Conservation (phyloP, 2,329 filamentous ascomycete genomes). For the Colletotrichum sp. region DNA sequence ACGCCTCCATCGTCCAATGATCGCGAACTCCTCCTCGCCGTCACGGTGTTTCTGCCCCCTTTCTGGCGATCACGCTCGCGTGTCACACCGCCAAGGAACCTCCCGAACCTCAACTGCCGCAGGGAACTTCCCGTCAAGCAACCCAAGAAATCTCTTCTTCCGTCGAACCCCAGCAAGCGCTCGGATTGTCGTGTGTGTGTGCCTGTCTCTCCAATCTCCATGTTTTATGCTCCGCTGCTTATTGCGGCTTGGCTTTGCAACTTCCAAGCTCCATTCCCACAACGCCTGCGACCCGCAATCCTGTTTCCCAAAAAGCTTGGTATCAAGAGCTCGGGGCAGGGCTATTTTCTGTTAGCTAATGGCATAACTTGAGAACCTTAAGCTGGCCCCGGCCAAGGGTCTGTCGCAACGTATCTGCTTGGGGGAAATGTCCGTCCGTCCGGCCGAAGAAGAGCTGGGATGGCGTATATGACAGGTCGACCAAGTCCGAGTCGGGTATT, state of each 20-base stretch:
- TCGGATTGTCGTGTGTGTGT: background rate
- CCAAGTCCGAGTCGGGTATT: background rate
- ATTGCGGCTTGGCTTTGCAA: background rate
- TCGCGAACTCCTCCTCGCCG: background rate
- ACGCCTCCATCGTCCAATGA: background rate
- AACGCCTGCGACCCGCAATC: background rate
- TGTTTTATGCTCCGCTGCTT: background rate
- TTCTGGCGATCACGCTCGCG: background rate
- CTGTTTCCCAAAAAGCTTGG: slow-evolving; percentile 10
- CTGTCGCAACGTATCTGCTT: background rate
- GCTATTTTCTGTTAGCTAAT: background rate
- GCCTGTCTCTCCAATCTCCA: background rate
- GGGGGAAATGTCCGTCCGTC: background rate
- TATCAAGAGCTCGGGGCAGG: background rate
- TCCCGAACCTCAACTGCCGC: slow-evolving; percentile 1
- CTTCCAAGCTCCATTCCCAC: background rate
- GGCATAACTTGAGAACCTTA: background rate
- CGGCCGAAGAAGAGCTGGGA: background rate
- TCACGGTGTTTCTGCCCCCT: background rate
- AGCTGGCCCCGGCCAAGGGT: background rate
- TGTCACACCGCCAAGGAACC: slow-evolving; percentile 6
- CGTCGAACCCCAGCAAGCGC: background rate
- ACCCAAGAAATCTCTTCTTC: background rate
- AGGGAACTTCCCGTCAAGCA: background rate
- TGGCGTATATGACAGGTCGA: background rate